Evolutionary conservation across 2,329 filamentous ascomycete genomes (phyloP).

Genomic region (Fusarium verticillioides): DNA sequence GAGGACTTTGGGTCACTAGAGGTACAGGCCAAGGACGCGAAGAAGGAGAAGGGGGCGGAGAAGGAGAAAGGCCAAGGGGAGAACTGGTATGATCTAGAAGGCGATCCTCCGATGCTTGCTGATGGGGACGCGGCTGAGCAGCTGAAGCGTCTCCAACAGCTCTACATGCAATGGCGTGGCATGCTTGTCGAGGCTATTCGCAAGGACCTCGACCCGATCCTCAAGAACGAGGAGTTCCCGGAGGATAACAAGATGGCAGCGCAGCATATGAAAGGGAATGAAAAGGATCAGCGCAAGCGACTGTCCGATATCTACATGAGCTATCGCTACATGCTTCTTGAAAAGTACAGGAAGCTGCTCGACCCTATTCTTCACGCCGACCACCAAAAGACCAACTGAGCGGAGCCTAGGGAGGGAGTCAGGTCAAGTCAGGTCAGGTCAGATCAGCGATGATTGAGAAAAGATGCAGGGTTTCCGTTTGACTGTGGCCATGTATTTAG

Average conservation of each 20-base stretch:
- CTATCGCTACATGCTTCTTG: slow-evolving; percentile 18
- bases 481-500: not conserved
- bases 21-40: not conserved
- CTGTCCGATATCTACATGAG: slow-evolving; percentile 6
- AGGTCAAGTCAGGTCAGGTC: not conserved
- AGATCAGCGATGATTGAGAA: not conserved
- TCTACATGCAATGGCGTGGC: slow-evolving; percentile 32
- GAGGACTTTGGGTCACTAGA: not conserved
- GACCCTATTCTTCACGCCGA: slow-evolving; percentile 13
- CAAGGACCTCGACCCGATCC: slow-evolving; percentile 21
- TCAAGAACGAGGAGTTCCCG: slow-evolving; percentile 1
- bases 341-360: not conserved
- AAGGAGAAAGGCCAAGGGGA: not conserved
- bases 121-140: slow-evolving; percentile 7
- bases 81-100: not conserved
- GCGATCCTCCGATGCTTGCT: not conserved
- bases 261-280: slow-evolving; percentile 2
- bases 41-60: not conserved
- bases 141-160: slow-evolving; percentile 1
- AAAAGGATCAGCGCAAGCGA: slow-evolving; percentile 8
- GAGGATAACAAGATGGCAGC: not conserved
- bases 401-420: not conserved
- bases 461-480: not conserved
- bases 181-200: slow-evolving; percentile 18
- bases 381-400: not conserved